Base-by-base conservation (phyloP, 257 asterid species). In the Gentiana dahurica region DNA sequence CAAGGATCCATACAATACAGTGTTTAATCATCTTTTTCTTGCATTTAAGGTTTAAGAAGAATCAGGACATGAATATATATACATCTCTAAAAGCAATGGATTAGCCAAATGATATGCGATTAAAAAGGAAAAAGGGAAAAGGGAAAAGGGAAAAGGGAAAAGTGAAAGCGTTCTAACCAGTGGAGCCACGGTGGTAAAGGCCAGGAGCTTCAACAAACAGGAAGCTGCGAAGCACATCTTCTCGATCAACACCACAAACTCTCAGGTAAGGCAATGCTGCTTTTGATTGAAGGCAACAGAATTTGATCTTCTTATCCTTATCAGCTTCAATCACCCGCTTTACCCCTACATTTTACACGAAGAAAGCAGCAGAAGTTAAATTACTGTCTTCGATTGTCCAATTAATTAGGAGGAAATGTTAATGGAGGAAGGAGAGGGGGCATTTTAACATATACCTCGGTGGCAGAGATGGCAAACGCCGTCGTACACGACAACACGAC, bases 381-480 rank as follows among this genome's bases (percentile, higher is more conserved):
- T 53, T 12, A 57, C 24, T 34, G 24, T 24, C 24, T 24, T 24
- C 24, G 24, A 24, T 24, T 24, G 24, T 24, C 24, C 24, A 24
- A 24, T 24, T 24, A 24, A 24, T 24, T 24, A 24, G 24, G 24
- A 24, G 24, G 24, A 24, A 24, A 24, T 24, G 24, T 24, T 24
- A 24, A 24, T 24, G 24, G 24, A 24, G 24, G 24, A 24, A 24
- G 24, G 24, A 24, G 24, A 24, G 24, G 24, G 24, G 24, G 24
- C 24, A 24, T 24, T 24, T 24, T 24, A 24, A 24, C 24, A 24
- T 7, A 62, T 36, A 90, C 98, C 95, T 35, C 59, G 49, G 74
- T 87, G 96, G 69, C 95, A 85, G 38, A 87, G 89, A 63, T 85
- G 94, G 66, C 96, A 91, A 67, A 91, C 92, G 70, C 94, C 96